These are phyloP conservation scores for Aspergillus neotritici DNA, from an alignment of 2,329 filamentous ascomycete genomes.

Conservation along the genomic window DNA sequence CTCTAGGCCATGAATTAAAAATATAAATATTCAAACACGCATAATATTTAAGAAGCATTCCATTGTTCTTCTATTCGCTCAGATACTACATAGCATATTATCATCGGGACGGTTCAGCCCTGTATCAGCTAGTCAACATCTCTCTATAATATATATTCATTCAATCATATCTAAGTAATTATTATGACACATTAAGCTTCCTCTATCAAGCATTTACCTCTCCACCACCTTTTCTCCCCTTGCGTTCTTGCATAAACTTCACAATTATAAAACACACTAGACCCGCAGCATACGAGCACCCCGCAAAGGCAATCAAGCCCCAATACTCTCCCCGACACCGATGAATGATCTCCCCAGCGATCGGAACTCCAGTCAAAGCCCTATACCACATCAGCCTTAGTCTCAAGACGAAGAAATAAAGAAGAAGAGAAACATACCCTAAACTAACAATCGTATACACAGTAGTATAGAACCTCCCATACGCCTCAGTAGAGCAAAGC, in stretches of 20 bases:
- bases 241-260: slow-evolving; percentile 31
- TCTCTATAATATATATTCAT: too few species aligned
- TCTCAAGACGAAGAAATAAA: background rate
- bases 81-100: too few species aligned
- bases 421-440: slow-evolving; percentile 8
- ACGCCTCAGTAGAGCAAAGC: slow-evolving; percentile 39
- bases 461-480: slow-evolving; percentile 38
- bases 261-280: slow-evolving; percentile 16
- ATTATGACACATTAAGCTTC: too few species aligned
- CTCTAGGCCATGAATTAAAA: too few species aligned
- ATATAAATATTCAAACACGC: too few species aligned
- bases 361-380: slow-evolving; percentile 24
- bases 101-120: too few species aligned
- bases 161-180: too few species aligned
- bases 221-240: background rate
- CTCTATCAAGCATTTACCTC: background rate
- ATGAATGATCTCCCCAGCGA: slow-evolving; percentile 26
- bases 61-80: too few species aligned
- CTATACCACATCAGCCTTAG: background rate
- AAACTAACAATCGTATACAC: slow-evolving; percentile 28
- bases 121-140: too few species aligned
- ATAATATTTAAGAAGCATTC: too few species aligned
- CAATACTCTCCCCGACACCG: slow-evolving; percentile 23
- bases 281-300: slow-evolving; percentile 16
- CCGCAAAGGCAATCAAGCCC: slow-evolving; percentile 21